A percentile compares a stretch with the other conserved stretches of the same genome.
Evolutionary conservation across 2,329 filamentous ascomycete genomes (phyloP).

Genomic region (Aspergillus piperis): DNA sequence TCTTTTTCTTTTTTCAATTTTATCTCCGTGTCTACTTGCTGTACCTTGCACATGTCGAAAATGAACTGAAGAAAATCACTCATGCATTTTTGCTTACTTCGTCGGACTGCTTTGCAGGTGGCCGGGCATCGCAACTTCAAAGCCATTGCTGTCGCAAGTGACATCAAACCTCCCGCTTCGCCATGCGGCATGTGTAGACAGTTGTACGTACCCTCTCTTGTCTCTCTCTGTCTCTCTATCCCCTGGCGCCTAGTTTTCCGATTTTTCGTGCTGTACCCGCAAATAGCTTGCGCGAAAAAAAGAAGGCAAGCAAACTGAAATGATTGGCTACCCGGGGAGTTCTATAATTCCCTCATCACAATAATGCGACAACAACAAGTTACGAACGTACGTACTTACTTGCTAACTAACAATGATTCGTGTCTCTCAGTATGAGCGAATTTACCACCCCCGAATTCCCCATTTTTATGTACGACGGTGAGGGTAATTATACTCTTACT

Average conservation of each 20-base stretch:
- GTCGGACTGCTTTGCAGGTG: conserved; percentile 31
- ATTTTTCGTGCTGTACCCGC: too few relatives aligned
- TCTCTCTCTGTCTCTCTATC: background rate
- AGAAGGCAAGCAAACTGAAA: background rate
- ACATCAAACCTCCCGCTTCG: conserved; percentile 65
- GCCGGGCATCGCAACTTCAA: conserved; percentile 61
- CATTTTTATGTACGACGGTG: conserved; percentile 89
- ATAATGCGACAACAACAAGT: too few relatives aligned
- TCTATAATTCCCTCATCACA: too few relatives aligned
- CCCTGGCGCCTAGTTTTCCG: background rate
- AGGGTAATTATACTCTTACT: conserved; percentile 59
- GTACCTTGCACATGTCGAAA: background rate
- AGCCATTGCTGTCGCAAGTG: conserved; percentile 82
- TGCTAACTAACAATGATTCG: conserved; percentile 4
- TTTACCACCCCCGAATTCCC: conserved; percentile 70
- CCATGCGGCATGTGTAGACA: conserved; percentile 97
- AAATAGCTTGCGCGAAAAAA: too few relatives aligned
- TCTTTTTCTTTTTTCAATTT: background rate
- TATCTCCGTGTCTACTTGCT: background rate
- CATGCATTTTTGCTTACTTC: conserved; percentile 4
- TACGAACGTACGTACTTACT: too few relatives aligned
- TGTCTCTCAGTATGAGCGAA: conserved; percentile 63
- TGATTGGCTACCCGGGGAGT: background rate
- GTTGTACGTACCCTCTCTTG: conserved; percentile 57
- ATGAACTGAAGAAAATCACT: background rate